Evolutionary conservation across 2,329 filamentous ascomycete species (phyloP).

Genomic region (Colletotrichum cuscutae): DNA sequence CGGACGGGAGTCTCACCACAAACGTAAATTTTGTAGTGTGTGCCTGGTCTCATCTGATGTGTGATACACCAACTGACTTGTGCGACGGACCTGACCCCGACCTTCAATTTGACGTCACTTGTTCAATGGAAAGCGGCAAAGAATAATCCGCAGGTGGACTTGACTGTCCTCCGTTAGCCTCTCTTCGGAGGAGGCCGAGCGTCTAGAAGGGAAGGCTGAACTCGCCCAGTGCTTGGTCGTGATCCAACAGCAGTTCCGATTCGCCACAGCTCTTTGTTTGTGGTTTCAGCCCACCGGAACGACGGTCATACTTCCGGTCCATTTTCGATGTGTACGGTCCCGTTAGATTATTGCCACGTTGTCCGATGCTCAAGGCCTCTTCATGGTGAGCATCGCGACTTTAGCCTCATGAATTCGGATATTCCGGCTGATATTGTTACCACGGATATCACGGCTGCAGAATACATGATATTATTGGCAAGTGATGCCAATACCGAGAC

Average conservation of each 20-base stretch:
- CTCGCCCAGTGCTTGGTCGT: neutral
- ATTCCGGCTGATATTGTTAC: neutral
- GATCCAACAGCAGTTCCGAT: slow-evolving; percentile 14
- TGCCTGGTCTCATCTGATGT: slow-evolving; percentile 30
- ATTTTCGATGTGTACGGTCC: neutral
- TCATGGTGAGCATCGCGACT: neutral
- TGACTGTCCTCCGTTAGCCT: too few relatives aligned
- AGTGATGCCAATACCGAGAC: neutral
- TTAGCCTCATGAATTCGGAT: neutral
- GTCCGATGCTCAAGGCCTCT: neutral
- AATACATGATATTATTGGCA: too few relatives aligned
- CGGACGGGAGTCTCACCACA: neutral
- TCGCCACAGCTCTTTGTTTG: neutral
- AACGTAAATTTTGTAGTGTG: neutral
- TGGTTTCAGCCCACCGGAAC: neutral
- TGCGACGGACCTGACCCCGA: neutral
- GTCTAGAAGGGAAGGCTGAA: neutral
- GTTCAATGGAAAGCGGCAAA: neutral
- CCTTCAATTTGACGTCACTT: slow-evolving; percentile 13
- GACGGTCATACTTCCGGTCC: neutral
- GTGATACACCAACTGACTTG: slow-evolving; percentile 18
- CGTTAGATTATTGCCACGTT: neutral
- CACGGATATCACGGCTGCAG: neutral
- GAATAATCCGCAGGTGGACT: neutral
- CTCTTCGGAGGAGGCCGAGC: neutral